These are phyloP conservation scores for Leishmania gerbilli DNA, from an alignment of 208 protist species.

Conservation along the genomic window DNA sequence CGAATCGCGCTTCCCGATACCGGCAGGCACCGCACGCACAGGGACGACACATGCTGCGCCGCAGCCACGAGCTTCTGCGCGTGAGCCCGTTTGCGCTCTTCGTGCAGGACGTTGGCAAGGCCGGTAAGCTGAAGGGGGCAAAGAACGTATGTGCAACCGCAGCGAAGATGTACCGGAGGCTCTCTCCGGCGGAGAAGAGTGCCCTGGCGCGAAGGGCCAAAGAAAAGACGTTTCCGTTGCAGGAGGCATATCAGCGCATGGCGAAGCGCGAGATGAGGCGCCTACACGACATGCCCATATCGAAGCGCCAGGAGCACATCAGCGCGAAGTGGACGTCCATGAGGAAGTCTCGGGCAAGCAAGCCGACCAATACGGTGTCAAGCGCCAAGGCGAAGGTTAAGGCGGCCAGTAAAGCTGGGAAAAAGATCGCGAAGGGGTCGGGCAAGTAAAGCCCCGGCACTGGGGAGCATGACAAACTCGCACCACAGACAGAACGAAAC, in stretches of 20 bases:
- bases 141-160: conserved; percentile 8
- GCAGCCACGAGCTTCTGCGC: conserved; percentile 32
- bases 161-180: conserved; percentile 45
- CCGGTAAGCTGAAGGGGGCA: conserved; percentile 33
- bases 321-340: conserved; percentile 20
- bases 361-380: conserved; percentile 9
- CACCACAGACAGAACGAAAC: background rate
- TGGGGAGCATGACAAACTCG: background rate
- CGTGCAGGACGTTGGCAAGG: conserved; percentile 45
- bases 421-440: conserved; percentile 22
- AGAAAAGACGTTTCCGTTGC: conserved; percentile 36
- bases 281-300: conserved; percentile 24
- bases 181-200: conserved; percentile 35
- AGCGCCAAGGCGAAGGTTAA: conserved; percentile 35
- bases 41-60: conserved; percentile 44
- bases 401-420: conserved; percentile 19
- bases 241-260: conserved; percentile 59
- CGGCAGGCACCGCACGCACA: background rate
- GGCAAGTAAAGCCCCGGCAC: background rate
- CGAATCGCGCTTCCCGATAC: background rate
- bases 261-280: conserved; percentile 45
- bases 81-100: conserved; percentile 68
- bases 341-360: conserved; percentile 24
- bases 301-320: conserved; percentile 4
- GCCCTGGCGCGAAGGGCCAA: conserved; percentile 44